phyloP scores from a whole-genome alignment of 1,284 basidiomycete genomes.

The Porodaedalea pini region DNA sequence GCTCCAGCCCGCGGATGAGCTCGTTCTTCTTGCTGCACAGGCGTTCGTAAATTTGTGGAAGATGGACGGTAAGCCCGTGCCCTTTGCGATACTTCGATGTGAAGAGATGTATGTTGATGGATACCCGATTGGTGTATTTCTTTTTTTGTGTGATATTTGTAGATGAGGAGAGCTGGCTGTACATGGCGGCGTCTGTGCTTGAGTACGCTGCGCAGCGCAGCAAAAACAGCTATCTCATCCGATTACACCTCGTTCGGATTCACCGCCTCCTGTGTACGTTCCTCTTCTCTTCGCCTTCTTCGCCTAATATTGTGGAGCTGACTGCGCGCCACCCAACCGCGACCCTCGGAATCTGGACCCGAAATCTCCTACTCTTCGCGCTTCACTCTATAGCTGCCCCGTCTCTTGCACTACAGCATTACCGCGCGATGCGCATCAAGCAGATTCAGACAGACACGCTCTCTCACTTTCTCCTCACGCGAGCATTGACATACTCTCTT shows the following conservation, averaged over 20 bases:
- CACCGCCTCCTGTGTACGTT: slow-evolving; percentile 71
- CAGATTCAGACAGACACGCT: slow-evolving; percentile 84
- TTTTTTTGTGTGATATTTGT: slow-evolving; percentile 25
- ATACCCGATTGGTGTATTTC: background rate
- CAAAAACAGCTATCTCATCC: slow-evolving; percentile 72
- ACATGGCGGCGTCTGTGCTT: slow-evolving; percentile 58
- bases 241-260: slow-evolving; percentile 71
- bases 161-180: slow-evolving; percentile 54
- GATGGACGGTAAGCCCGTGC: slow-evolving; percentile 26
- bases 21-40: slow-evolving; percentile 72
- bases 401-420: slow-evolving; percentile 70
- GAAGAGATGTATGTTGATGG: too few species aligned
- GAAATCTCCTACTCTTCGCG: background rate
- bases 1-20: slow-evolving; percentile 84
- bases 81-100: slow-evolving; percentile 1
- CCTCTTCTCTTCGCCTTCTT: background rate
- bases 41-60: slow-evolving; percentile 64
- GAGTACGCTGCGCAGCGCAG: slow-evolving; percentile 74
- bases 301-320: background rate
- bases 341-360: background rate
- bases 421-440: slow-evolving; percentile 70
- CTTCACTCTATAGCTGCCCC: slow-evolving; percentile 51
- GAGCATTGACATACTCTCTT: slow-evolving; percentile 76
- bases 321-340: background rate
- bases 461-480: slow-evolving; percentile 73